Evolutionary conservation across 306 rosid genomes (phyloP).

Genomic region (Arachis hypogaea): DNA sequence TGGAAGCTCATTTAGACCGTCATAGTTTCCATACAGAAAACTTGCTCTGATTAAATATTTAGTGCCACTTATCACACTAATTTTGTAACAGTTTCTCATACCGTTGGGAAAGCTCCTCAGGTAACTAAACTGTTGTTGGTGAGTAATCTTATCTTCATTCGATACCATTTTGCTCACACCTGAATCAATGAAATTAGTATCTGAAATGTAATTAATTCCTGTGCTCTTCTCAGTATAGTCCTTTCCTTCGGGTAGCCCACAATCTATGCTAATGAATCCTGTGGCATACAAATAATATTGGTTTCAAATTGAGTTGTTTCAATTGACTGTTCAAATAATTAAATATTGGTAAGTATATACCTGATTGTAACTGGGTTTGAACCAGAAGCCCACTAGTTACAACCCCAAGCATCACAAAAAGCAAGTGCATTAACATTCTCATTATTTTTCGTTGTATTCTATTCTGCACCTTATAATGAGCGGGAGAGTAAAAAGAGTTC

Average conservation of each 20-base stretch:
- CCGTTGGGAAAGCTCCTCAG: constrained; percentile 66
- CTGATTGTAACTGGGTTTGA: no score
- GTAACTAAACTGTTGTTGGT: constrained; percentile 33
- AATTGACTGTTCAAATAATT: no score
- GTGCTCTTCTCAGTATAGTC: constrained; percentile 38
- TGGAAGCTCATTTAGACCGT: constrained; percentile 37
- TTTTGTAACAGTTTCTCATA: constrained; percentile 57
- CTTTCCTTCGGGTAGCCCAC: constrained; percentile 45
- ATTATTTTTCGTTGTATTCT: no score
- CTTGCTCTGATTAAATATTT: constrained; percentile 47
- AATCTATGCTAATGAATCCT: constrained; percentile 67
- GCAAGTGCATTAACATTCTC: no score
- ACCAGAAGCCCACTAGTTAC: no score
- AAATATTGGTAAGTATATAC: no score
- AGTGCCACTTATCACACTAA: constrained; percentile 37
- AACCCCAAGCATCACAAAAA: no score
- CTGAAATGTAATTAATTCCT: constrained; percentile 54
- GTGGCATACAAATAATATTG: background rate
- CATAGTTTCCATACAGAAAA: constrained; percentile 59
- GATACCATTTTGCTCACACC: constrained; percentile 40
- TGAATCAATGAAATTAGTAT: constrained; percentile 44
- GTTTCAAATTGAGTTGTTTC: no score
- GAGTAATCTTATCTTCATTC: background rate
- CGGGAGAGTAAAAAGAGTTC: no score
- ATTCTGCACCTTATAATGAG: no score